Evolutionary conservation across 108 stramenopile genomes (phyloP), one percentile per base, ranked within the genome.

Genomic region (Craspedostauros australis): DNA sequence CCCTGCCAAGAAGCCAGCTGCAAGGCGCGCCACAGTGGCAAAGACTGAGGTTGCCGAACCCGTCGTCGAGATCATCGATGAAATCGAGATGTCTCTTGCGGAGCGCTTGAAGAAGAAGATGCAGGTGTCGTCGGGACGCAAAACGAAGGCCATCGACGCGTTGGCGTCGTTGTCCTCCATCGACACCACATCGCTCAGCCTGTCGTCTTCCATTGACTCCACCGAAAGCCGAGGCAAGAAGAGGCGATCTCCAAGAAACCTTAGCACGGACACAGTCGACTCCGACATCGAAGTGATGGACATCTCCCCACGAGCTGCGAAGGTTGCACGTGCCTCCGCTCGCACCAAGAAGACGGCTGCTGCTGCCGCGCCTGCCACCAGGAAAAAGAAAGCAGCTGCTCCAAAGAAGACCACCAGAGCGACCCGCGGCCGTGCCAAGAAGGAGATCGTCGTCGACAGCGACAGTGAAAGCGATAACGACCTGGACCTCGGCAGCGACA

Each of bases 71-170:
- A 76, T 80, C 33, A 44, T 27, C 20, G 71, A 48, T 20, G 66
- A 18, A 34, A 59, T 62, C 16, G 68, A 55, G 23, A 30, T 61
- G 38, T 69, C 68, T 8, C 29, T 69, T 12, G 36, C 60, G 16
- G 60, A 69, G 18, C 51, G 68, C n/a, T 48, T 69, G 54, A 41
- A 27, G 15, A 61, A 51, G 20, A 61, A 61, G 26, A 25, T 54
- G 5, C 44, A 55, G 0, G 31, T 69, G 18, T 69, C 68, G 18
- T 60, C 68, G n/a, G n/a, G n/a, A n/a, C n/a, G n/a, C n/a, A n/a
- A n/a, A 16, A 40, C 58, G 1, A 36, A 48, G 43, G 4, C 43
- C n/a, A 36, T 26, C 15, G 44, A 19, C 7, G 2, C 24, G 20
- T 16, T 26, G 39, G 21, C 9, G 22, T 5, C 38, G 19, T 27